phyloP scores from a whole-genome alignment of 768 basidiomycete species.

The Lyophyllum shimeji region DNA sequence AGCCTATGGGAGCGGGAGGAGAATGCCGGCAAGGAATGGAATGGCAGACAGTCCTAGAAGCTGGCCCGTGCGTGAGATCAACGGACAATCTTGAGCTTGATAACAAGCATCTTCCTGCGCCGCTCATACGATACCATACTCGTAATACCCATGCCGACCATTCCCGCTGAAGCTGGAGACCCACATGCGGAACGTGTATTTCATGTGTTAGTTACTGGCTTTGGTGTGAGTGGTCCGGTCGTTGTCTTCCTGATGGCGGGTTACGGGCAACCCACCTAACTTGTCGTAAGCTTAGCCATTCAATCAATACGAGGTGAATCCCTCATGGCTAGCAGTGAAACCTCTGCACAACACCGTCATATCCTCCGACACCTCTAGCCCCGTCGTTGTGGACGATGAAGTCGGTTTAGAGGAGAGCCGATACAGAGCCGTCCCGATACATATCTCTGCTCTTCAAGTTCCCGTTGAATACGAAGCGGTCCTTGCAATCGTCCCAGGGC shows the following conservation, averaged over 20 bases:
- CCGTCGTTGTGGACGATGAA: constrained; percentile 23
- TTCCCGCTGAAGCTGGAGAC: constrained; percentile 21
- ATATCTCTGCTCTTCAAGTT: constrained; percentile 58
- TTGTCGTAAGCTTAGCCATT: constrained; percentile 46
- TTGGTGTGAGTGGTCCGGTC: constrained; percentile 43
- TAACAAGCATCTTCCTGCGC: not conserved
- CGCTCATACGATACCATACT: constrained; percentile 5
- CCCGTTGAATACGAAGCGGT: constrained; percentile 62
- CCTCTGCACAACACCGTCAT: constrained; percentile 59
- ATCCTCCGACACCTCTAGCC: constrained; percentile 33
- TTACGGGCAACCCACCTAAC: constrained; percentile 11
- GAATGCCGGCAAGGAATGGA: constrained; percentile 50
- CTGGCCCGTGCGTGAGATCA: constrained; percentile 24
- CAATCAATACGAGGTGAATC: constrained; percentile 54
- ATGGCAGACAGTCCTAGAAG: constrained; percentile 29
- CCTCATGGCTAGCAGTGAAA: constrained; percentile 71
- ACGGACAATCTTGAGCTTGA: not conserved
- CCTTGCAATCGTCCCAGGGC: constrained; percentile 50
- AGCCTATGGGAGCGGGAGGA: constrained; percentile 52
- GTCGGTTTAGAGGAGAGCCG: constrained; percentile 15
- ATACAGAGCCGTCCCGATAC: constrained; percentile 40
- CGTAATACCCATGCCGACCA: constrained; percentile 27
- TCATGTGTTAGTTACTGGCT: constrained; percentile 50
- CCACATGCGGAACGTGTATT: constrained; percentile 33
- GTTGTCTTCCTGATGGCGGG: not conserved